Conservation (phyloP, 2,329 filamentous ascomycete species). For the Sporothrix phasma region DNA sequence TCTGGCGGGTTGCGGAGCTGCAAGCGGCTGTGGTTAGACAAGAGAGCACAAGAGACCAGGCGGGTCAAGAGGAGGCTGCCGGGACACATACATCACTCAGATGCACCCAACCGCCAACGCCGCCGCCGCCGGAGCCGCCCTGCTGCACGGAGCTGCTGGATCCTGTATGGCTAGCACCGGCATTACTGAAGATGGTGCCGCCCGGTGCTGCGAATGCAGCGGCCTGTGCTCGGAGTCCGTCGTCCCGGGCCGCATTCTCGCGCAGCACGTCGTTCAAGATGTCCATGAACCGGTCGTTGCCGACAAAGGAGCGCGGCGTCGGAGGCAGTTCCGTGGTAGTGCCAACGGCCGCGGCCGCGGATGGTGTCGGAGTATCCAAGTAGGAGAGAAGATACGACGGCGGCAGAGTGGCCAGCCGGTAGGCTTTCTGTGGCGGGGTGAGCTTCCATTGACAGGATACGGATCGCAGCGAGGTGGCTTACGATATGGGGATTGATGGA, state of each 20-base stretch:
- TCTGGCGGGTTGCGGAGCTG: constrained; percentile 50
- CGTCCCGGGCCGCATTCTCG: constrained; percentile 21
- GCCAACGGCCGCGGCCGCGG: constrained; percentile 45
- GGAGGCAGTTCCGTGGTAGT: constrained; percentile 49
- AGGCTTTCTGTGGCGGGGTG: constrained; percentile 42
- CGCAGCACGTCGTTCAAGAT: constrained; percentile 28
- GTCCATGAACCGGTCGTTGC: constrained; percentile 48
- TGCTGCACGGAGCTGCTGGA: constrained; percentile 42
- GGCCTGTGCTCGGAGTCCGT: constrained; percentile 36
- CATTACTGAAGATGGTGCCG: constrained; percentile 40
- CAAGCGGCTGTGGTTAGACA: background rate
- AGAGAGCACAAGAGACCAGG: background rate
- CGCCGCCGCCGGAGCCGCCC: constrained; percentile 51
- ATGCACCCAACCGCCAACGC: constrained; percentile 54
- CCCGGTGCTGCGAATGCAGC: constrained; percentile 50
- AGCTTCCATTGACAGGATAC: too few species aligned
- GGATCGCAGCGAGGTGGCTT: background rate
- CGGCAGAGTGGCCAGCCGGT: constrained; percentile 37
- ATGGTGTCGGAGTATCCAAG: constrained; percentile 48
- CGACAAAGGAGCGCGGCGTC: constrained; percentile 48
- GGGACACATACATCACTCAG: constrained; percentile 42
- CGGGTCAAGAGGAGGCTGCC: background rate
- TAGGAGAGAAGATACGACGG: constrained; percentile 47
- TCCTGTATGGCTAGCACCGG: constrained; percentile 43
- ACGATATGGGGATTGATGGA: constrained; percentile 46